Percentiles rank a stretch among this genome's conserved stretches.
Evolutionary conservation across 495 filamentous ascomycete genomes (phyloP).

Genomic region (Hamigera avellanea): DNA sequence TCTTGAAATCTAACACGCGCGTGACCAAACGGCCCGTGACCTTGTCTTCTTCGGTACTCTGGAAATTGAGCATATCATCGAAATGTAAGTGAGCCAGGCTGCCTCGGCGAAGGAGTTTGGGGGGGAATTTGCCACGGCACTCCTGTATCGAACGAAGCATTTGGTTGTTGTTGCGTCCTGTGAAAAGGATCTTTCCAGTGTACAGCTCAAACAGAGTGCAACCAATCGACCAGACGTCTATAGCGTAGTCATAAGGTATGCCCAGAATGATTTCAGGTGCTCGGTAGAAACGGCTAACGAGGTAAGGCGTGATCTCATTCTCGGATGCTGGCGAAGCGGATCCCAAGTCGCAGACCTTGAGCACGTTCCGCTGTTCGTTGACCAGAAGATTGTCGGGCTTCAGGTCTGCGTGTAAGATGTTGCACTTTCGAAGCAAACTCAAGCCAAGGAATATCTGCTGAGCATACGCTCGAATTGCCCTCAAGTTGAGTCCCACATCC

Average conservation of each 20-base stretch:
- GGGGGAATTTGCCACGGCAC: conserved; percentile 82
- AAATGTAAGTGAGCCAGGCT: conserved; percentile 67
- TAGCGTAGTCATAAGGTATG: conserved; percentile 85
- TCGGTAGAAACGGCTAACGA: conserved; percentile 93
- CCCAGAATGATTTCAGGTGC: conserved; percentile 95
- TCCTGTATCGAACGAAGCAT: conserved; percentile 96
- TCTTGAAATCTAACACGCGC: conserved; percentile 59
- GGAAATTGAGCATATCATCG: conserved; percentile 76
- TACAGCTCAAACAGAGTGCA: conserved; percentile 96
- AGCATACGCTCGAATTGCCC: conserved; percentile 76
- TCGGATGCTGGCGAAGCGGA: conserved; percentile 85
- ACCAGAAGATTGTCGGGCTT: conserved; percentile 96
- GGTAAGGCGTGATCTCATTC: conserved; percentile 83
- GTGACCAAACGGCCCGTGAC: conserved; percentile 69
- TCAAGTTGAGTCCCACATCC: conserved; percentile 79
- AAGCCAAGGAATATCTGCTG: conserved; percentile 90
- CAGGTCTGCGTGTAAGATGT: conserved; percentile 88
- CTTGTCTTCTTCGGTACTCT: conserved; percentile 76
- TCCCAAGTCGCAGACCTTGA: conserved; percentile 94
- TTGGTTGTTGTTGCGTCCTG: conserved; percentile 90
- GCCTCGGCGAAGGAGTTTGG: conserved; percentile 73
- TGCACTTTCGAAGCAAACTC: conserved; percentile 74
- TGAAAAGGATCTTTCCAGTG: conserved; percentile 95
- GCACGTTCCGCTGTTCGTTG: conserved; percentile 68
- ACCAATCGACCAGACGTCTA: conserved; percentile 95